Percentiles rank a stretch among this genome's conserved stretches.
Evolutionary conservation across 768 basidiomycete genomes (phyloP).

Genomic region (Mycena epipterygia): DNA sequence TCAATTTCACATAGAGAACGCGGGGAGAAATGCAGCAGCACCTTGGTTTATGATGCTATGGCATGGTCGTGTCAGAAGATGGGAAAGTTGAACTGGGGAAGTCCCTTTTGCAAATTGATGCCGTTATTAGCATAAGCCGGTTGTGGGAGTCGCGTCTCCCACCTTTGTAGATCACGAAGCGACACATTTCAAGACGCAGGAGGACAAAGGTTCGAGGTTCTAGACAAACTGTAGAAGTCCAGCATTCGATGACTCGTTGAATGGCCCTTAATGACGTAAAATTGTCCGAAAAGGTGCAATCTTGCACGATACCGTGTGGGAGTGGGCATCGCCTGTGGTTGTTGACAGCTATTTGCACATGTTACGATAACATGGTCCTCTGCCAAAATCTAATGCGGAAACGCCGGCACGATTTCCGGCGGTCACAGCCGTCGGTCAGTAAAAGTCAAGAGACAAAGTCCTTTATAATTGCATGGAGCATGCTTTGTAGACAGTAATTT

Average conservation of each 20-base stretch:
- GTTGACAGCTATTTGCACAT: too few species aligned
- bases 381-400: too few species aligned
- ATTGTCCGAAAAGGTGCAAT: constrained; percentile 16
- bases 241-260: constrained; percentile 1
- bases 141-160: background rate
- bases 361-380: too few species aligned
- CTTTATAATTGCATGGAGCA: too few species aligned
- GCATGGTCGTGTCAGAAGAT: constrained; percentile 93
- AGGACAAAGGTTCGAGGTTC: constrained; percentile 7
- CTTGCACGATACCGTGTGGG: constrained; percentile 12
- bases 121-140: background rate
- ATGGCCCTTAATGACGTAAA: constrained; percentile 27
- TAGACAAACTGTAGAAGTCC: background rate
- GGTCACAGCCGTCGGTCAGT: too few species aligned
- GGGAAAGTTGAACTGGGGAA: constrained; percentile 91
- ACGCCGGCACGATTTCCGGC: too few species aligned
- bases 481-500: too few species aligned
- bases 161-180: constrained; percentile 92
- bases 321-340: too few species aligned
- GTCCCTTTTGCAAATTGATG: constrained; percentile 62
- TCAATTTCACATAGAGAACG: background rate
- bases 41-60: constrained; percentile 91
- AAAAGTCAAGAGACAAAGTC: too few species aligned
- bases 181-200: constrained; percentile 77
- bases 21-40: background rate